phyloP scores from a whole-genome alignment of 768 basidiomycete species.

The Collybia nuda region DNA sequence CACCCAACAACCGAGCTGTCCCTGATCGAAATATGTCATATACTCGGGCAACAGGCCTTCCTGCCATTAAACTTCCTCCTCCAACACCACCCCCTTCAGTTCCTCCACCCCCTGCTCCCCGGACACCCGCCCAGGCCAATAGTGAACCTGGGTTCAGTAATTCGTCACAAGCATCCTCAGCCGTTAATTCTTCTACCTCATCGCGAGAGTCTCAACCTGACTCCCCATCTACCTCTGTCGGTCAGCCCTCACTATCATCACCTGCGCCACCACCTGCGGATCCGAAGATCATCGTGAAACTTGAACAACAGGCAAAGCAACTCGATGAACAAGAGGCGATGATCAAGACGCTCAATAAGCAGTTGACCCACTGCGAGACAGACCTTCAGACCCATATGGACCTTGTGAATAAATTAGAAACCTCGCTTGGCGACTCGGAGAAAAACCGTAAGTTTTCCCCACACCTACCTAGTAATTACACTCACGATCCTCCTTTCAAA shows the following conservation, averaged over 20 bases:
- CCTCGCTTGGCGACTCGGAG: constrained; percentile 87
- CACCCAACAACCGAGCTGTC: constrained; percentile 50
- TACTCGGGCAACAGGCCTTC: constrained; percentile 58
- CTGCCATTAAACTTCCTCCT: constrained; percentile 78
- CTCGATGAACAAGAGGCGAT: constrained; percentile 85
- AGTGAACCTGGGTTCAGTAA: constrained; percentile 56
- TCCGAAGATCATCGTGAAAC: constrained; percentile 50
- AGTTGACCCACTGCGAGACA: constrained; percentile 88
- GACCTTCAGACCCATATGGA: constrained; percentile 93
- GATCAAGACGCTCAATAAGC: constrained; percentile 94
- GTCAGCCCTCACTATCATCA: constrained; percentile 40
- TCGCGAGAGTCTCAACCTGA: constrained; percentile 74
- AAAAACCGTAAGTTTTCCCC: constrained; percentile 73
- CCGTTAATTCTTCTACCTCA: constrained; percentile 48
- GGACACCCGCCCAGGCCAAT: constrained; percentile 32
- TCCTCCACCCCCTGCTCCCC: constrained; percentile 82
- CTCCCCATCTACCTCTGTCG: constrained; percentile 64
- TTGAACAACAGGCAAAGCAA: constrained; percentile 75
- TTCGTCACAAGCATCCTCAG: constrained; percentile 60
- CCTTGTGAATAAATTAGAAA: constrained; percentile 79
- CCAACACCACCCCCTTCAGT: constrained; percentile 86
- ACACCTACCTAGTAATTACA: not conserved
- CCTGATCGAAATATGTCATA: constrained; percentile 56
- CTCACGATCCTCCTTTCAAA: constrained; percentile 6
- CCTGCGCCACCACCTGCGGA: constrained; percentile 46